Conservation (phyloP, 2,329 filamentous ascomycete species). For the Exophiala oligosperma region DNA sequence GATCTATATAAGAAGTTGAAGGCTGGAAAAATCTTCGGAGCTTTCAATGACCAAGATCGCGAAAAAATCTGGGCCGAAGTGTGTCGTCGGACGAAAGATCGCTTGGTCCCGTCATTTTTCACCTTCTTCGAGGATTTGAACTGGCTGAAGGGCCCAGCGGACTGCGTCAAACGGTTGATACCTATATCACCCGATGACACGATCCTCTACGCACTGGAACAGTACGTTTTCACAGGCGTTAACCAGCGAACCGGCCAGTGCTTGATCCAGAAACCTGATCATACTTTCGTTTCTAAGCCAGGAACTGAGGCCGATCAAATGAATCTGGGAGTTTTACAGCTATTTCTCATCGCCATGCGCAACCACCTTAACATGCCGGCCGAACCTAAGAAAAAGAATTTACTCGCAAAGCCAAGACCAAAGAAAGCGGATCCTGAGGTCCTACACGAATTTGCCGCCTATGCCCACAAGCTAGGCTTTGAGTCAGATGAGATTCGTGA, state of each 20-base stretch:
- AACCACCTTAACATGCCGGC: slow-evolving; percentile 2
- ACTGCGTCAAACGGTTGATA: slow-evolving; percentile 30
- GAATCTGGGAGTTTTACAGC: slow-evolving; percentile 1
- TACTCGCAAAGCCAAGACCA: slow-evolving; percentile 2
- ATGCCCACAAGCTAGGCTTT: too few relatives aligned
- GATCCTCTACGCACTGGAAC: neutral
- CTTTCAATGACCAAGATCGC: too few relatives aligned
- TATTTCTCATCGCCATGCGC: slow-evolving; percentile 7
- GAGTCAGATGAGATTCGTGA: too few relatives aligned
- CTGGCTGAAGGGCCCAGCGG: slow-evolving; percentile 33
- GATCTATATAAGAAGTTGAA: too few relatives aligned
- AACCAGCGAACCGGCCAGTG: too few relatives aligned
- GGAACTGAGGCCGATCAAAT: neutral
- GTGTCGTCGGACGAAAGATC: too few relatives aligned
- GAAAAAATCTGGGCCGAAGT: too few relatives aligned
- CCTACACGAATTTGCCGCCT: too few relatives aligned
- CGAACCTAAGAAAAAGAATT: slow-evolving; percentile 7
- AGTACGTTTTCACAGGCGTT: neutral
- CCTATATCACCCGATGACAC: slow-evolving; percentile 8
- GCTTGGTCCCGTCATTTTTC: slow-evolving; percentile 35
- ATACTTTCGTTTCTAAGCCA: slow-evolving; percentile 3
- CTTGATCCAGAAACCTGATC: neutral
- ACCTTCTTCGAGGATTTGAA: slow-evolving; percentile 41
- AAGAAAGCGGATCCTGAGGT: neutral
- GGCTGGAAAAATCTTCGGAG: too few relatives aligned